Evolutionary conservation across 1,139 yeast species (phyloP), one percentile per base, ranked within the genome.

Genomic region (Petasospora fabianii): DNA sequence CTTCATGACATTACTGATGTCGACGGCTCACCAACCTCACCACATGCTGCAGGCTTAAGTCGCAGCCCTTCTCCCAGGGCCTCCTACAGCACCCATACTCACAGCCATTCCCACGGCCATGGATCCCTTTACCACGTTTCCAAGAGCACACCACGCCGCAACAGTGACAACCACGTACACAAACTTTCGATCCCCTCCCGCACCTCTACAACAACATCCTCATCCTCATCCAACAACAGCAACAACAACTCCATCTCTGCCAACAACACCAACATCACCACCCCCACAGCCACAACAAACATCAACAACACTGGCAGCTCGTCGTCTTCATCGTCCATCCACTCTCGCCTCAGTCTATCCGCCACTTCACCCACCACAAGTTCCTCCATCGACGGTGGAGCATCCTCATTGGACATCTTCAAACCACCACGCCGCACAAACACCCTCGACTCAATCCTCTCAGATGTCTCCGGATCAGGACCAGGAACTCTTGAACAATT

Each of bases 1-100:
- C 30, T 53, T 6, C 45, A 50, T 20, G 54, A 53, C 9, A 53
- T 53, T 8, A 51, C 54, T 1, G 44, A 49, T 15, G 54, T 52
- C 11, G 32, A 49, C 26, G 12, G 19, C 21, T 21, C 27, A n/a
- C 34, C 39, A 9, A 27, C 42, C 11, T 6, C 38, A 4, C 6
- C 31, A 10, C 32, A 16, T 12, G 28, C 32, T 24, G 22, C 30
- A 18, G 19, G 27, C 18, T 24, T 41, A 21, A 43, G 39, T 36
- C 47, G 30, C 34, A 32, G 31, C 27, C 42, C 42, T 27, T 38
- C 36, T 33, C 46, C 39, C 33, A 27, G 40, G 32, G 39, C 30
- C 10, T 15, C 20, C 21, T 44, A 33, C 22, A 20, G 22, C 22
- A 8, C 22, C 9, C 22, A 20, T 8, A 7, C 7, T 10, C 22